Evolutionary conservation across 1,139 yeast genomes (phyloP).

Genomic region (Zygoascus sp.): DNA sequence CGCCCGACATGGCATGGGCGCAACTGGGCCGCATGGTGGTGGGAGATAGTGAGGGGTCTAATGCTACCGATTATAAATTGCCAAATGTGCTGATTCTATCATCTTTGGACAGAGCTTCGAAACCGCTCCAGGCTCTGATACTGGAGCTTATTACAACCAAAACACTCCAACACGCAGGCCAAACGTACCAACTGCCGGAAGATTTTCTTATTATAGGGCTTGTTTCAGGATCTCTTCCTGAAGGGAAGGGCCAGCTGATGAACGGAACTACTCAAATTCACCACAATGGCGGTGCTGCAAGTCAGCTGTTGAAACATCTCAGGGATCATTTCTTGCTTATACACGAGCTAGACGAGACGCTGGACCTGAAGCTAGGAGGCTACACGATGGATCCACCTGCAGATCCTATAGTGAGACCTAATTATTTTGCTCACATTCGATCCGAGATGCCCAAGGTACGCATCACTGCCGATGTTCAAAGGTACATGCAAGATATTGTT

Average conservation of each 20-base stretch:
- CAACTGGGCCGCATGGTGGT: conserved; percentile 2
- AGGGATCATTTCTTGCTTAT: conserved; percentile 20
- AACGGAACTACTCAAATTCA: conserved; percentile 10
- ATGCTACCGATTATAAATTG: neutral
- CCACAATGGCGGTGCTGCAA: conserved; percentile 11
- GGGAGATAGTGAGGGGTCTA: neutral
- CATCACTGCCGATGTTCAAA: conserved; percentile 43
- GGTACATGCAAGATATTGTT: conserved; percentile 53
- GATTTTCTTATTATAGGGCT: conserved; percentile 16
- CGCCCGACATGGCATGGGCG: conserved; percentile 6
- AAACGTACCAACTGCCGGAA: conserved; percentile 14
- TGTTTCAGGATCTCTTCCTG: neutral
- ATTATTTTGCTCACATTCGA: conserved; percentile 1
- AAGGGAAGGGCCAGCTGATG: conserved; percentile 3
- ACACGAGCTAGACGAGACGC: conserved; percentile 15
- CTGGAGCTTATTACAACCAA: conserved; percentile 20
- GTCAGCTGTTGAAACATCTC: conserved; percentile 14
- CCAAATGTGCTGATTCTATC: conserved; percentile 23
- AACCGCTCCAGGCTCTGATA: conserved; percentile 27
- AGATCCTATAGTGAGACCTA: neutral
- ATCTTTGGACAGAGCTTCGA: conserved; percentile 28
- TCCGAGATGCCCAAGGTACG: conserved; percentile 26
- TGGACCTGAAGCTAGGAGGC: neutral
- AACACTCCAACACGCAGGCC: conserved; percentile 9
- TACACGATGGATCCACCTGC: neutral